These are phyloP conservation scores for Malus sieversii DNA, from an alignment of 306 rosid species.

Conservation along the genomic window DNA sequence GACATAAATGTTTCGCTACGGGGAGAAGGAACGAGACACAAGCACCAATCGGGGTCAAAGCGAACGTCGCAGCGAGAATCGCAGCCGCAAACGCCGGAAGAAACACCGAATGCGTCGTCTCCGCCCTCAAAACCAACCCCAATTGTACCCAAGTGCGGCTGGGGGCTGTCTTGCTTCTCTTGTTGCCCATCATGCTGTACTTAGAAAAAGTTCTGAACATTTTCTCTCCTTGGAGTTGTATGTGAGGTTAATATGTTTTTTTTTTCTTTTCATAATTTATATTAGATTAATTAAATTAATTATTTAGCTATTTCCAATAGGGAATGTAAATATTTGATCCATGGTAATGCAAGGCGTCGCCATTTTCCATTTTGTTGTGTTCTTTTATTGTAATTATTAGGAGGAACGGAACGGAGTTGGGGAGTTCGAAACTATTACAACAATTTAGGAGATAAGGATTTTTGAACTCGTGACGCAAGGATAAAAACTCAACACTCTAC, in stretches of 20 bases:
- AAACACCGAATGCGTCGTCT: constrained; percentile 8
- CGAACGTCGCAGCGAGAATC: background rate
- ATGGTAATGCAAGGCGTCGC: background rate
- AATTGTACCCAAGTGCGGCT: constrained; percentile 6
- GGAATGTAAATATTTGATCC: background rate
- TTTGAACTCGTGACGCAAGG: accelerated
- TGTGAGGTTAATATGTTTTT: constrained; percentile 4
- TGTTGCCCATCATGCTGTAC: constrained; percentile 32
- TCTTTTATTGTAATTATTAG: background rate
- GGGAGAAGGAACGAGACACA: constrained; percentile 18
- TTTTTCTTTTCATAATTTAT: background rate
- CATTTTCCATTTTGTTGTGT: background rate
- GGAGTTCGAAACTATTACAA: no score
- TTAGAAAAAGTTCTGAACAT: background rate
- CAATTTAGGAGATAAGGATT: accelerated
- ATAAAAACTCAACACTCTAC: no score
- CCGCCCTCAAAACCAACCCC: constrained; percentile 15
- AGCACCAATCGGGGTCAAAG: background rate
- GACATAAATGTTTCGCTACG: constrained; percentile 26
- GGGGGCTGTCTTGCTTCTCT: constrained; percentile 44
- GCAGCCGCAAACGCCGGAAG: constrained; percentile 15
- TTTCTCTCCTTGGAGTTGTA: constrained; percentile 10
- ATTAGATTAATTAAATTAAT: background rate
- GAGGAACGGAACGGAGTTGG: no score
- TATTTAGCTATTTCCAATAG: background rate